Percentiles rank a stretch among this genome's conserved stretches.
These are phyloP conservation scores for Solanum bulbocastanum DNA, from an alignment of 257 asterid genomes.

Conservation along the genomic window DNA sequence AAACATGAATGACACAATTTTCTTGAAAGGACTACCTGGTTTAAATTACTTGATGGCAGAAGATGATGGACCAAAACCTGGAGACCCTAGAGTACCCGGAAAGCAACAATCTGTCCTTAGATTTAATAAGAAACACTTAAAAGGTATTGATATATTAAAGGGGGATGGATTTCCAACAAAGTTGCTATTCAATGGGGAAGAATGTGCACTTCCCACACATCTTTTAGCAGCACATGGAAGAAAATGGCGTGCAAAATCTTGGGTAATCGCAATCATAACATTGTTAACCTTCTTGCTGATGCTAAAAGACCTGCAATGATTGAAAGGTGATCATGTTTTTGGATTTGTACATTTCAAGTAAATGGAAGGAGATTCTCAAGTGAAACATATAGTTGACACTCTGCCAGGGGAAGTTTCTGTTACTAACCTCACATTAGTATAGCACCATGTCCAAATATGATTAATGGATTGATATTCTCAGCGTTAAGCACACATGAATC, in stretches of 20 bases:
- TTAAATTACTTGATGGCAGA: constrained; percentile 69
- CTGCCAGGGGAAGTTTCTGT: not conserved
- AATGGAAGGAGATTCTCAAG: not conserved
- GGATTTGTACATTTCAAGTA: not conserved
- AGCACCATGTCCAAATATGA: not conserved
- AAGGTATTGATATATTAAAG: constrained; percentile 13
- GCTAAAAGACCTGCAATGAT: not conserved
- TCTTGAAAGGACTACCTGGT: constrained; percentile 87
- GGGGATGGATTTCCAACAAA: constrained; percentile 90
- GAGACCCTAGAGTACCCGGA: constrained; percentile 70
- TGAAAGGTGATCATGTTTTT: not conserved
- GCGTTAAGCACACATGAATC: not conserved
- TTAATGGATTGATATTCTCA: not conserved
- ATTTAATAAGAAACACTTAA: constrained; percentile 42
- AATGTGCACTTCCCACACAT: constrained; percentile 60
- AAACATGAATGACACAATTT: constrained; percentile 27
- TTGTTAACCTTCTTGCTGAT: not conserved
- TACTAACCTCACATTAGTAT: not conserved
- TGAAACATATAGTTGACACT: not conserved
- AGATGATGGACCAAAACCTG: constrained; percentile 62
- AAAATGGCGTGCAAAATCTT: not conserved
- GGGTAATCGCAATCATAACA: not conserved
- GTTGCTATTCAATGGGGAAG: constrained; percentile 81
- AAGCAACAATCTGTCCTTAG: constrained; percentile 82
- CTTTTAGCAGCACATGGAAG: constrained; percentile 1